A percentile compares a stretch with the other conserved stretches of the same genome.
These are phyloP conservation scores for Wickerhamomyces sp. DNA, from an alignment of 1,139 yeast genomes.

Conservation along the genomic window DNA sequence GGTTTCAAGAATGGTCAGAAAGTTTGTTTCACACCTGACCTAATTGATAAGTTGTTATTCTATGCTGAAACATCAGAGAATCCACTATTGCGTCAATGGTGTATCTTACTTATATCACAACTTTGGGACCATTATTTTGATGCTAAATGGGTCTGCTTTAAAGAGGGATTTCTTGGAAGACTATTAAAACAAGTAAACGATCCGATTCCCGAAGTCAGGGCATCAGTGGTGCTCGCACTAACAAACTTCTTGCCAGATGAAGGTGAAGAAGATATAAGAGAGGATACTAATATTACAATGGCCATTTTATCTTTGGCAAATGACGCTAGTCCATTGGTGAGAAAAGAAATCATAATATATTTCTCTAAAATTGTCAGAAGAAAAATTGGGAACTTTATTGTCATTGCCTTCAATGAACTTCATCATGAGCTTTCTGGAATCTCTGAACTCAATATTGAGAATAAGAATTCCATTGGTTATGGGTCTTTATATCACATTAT, in stretches of 20 bases:
- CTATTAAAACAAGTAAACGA: conserved; percentile 62
- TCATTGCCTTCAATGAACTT: conserved; percentile 81
- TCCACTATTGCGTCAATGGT: conserved; percentile 90
- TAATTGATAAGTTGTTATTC: conserved; percentile 61
- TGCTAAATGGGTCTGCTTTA: conserved; percentile 67
- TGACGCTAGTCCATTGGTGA: conserved; percentile 86
- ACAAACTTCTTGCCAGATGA: conserved; percentile 61
- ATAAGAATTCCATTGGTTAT: conserved; percentile 63
- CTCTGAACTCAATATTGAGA: conserved; percentile 31
- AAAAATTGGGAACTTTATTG: conserved; percentile 71
- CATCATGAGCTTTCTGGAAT: conserved; percentile 31
- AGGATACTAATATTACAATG: conserved; percentile 40
- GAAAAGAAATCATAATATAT: conserved; percentile 79
- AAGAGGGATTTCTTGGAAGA: conserved; percentile 57
- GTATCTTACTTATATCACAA: conserved; percentile 72
- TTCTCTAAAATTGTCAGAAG: conserved; percentile 69
- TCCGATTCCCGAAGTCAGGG: conserved; percentile 93
- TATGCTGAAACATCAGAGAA: conserved; percentile 72
- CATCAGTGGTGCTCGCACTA: conserved; percentile 74
- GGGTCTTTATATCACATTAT: conserved; percentile 84
- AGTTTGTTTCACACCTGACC: conserved; percentile 68
- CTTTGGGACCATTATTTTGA: conserved; percentile 71
- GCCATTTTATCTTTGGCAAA: conserved; percentile 48
- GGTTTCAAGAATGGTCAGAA: conserved; percentile 80
- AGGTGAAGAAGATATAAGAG: conserved; percentile 35